phyloP scores from a whole-genome alignment of 352 stramenopile genomes.

The Globisporangium emineosum region DNA sequence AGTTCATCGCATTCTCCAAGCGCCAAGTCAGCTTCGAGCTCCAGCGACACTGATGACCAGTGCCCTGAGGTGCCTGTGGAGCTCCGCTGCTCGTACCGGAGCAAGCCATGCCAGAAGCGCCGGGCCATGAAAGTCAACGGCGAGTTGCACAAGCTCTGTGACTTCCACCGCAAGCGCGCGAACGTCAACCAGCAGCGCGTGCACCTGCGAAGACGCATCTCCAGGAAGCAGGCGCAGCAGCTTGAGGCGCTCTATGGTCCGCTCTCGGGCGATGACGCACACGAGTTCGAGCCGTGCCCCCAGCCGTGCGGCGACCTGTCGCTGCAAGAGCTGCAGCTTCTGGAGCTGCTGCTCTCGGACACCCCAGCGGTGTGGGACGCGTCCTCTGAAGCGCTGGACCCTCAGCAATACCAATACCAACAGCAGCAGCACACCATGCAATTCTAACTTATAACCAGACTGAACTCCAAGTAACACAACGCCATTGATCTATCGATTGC shows the following conservation, averaged over 20 bases:
- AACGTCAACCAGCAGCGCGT: slow-evolving; percentile 47
- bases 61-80: slow-evolving; percentile 1
- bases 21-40: neutral
- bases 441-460: slow-evolving; percentile 16
- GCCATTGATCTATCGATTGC: neutral
- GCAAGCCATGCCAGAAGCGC: slow-evolving; percentile 32
- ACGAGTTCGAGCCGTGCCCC: slow-evolving; percentile 9
- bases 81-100: slow-evolving; percentile 30
- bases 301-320: slow-evolving; percentile 17
- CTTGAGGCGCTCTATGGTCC: slow-evolving; percentile 12
- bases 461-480: neutral
- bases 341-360: slow-evolving; percentile 18
- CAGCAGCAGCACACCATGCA: slow-evolving; percentile 1
- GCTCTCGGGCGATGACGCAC: slow-evolving; percentile 5
- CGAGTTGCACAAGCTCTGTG: slow-evolving; percentile 40
- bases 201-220: slow-evolving; percentile 26
- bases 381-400: slow-evolving; percentile 1
- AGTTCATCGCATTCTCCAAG: neutral
- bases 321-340: slow-evolving; percentile 13
- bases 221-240: slow-evolving; percentile 14
- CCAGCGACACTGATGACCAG: neutral
- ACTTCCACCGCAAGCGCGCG: slow-evolving; percentile 37
- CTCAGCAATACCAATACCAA: neutral
- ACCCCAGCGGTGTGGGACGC: neutral
- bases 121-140: slow-evolving; percentile 44